Evolutionary conservation across 179 eudicot species (phyloP), one percentile per base, ranked within the genome.

Genomic region (Vitellaria paradoxa): DNA sequence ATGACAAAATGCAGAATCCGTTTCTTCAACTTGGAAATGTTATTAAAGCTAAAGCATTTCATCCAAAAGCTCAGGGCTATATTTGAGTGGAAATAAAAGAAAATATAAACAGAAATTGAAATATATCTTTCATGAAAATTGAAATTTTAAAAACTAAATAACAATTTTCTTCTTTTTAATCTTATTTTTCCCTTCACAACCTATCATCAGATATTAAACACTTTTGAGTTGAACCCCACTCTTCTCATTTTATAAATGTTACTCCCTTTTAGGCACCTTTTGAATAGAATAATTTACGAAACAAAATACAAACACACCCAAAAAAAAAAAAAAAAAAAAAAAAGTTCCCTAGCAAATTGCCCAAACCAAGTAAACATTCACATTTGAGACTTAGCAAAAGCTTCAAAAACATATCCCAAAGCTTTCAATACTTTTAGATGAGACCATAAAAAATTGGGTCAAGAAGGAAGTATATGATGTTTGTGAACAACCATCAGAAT

Each of bases 21-120:
- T 65, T 65, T 65, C 68, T 65, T 37, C 68, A 65, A 65, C n/a
- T 42, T 15, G 45, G 68, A 64, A 64, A 30, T 65, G n/a, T 13
- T 14, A 9, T 65, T 30, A 30, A 30, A 30, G 68, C 68, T 13
- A 64, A 64, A 24, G 7, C 67, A 9, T 8, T 26, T 23, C 14
- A 15, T 42, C 5, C 10, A 65, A 30, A 20, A 65, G 30, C 21
- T 40, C 69, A 30, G 17, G 4, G 2, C 9, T 40, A 6, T 6
- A 30, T 15, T 64, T 9, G 17, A 65, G 46, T 2, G n/a, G 7
- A 13, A 1, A 9, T 7, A 14, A 37, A 0, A 15, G 8, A 46
- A 15, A 21, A 13, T 13, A 65, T 24, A 13, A 5, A 15, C 30
- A 24, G 4, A 26, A 26, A 65, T 17, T 17, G 37, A 30, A 30